Percentiles rank a stretch among this genome's conserved stretches.
These are phyloP conservation scores for Myxozyma nipponensis DNA, from an alignment of 805 yeast species.

Conservation along the genomic window DNA sequence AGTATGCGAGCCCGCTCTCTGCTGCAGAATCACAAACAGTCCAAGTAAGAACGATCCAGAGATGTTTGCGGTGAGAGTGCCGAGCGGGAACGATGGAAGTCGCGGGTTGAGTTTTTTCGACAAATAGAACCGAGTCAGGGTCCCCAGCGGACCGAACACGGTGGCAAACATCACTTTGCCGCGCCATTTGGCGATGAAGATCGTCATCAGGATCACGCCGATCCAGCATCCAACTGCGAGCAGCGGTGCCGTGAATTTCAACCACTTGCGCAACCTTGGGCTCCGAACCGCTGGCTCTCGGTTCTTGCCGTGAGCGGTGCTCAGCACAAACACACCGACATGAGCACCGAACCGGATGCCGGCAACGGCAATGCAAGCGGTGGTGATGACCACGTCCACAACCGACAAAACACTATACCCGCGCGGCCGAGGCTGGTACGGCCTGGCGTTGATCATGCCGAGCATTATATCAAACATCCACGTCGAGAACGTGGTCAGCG, in stretches of 20 bases:
- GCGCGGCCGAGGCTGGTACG: slow-evolving; percentile 15
- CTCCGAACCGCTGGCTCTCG: slow-evolving; percentile 1
- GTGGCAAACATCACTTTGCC: slow-evolving; percentile 25
- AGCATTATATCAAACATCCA: slow-evolving; percentile 29
- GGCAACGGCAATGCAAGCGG: slow-evolving; percentile 23
- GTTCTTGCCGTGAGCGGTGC: neutral
- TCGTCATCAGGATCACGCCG: slow-evolving; percentile 26
- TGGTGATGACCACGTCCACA: slow-evolving; percentile 23
- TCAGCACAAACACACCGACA: slow-evolving; percentile 14
- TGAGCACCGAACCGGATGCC: slow-evolving; percentile 27
- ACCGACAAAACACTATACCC: slow-evolving; percentile 29
- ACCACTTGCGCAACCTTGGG: neutral
- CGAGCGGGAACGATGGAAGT: slow-evolving; percentile 24
- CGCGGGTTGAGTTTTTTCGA: slow-evolving; percentile 23
- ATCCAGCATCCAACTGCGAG: slow-evolving; percentile 28
- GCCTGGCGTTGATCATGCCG: slow-evolving; percentile 27
- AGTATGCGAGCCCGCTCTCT: neutral
- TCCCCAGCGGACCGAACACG: slow-evolving; percentile 29
- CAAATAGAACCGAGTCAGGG: slow-evolving; percentile 25
- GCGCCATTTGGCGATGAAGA: slow-evolving; percentile 27
- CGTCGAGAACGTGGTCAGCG: slow-evolving; percentile 31
- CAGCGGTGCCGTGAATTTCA: slow-evolving; percentile 7
- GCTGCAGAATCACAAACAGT: slow-evolving; percentile 20
- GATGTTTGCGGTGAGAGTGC: slow-evolving; percentile 30
- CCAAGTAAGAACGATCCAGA: slow-evolving; percentile 26